These are phyloP conservation scores for Pseudogymnoascus sp. DNA, from an alignment of 2,329 filamentous ascomycete species.

Conservation along the genomic window DNA sequence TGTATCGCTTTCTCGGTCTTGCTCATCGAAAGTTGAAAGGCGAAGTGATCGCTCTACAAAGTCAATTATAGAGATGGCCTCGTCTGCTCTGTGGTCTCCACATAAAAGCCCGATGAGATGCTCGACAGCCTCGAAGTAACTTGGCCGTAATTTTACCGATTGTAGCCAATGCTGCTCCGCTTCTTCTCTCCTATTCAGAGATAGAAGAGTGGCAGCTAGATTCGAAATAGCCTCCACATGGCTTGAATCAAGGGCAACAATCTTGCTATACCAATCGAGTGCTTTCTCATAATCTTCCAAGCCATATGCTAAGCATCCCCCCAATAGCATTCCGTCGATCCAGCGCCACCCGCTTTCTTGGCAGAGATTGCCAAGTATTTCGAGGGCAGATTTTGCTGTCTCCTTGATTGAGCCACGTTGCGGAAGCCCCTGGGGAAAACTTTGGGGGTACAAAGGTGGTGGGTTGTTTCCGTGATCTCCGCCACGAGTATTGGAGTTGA, in stretches of 20 bases:
- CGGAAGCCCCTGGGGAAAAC: not conserved
- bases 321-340: conserved; percentile 87
- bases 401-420: conserved; percentile 8
- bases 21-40: conserved; percentile 38
- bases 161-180: conserved; percentile 80
- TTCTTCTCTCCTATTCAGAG: conserved; percentile 73
- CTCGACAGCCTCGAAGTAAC: conserved; percentile 90
- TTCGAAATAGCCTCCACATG: conserved; percentile 94
- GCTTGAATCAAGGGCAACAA: conserved; percentile 47
- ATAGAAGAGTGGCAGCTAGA: conserved; percentile 80
- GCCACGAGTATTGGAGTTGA: not conserved
- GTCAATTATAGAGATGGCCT: conserved; percentile 82
- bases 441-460: not conserved
- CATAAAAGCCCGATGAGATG: conserved; percentile 87
- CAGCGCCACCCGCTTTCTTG: conserved; percentile 78
- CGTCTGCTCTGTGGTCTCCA: conserved; percentile 68
- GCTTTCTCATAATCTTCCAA: conserved; percentile 77
- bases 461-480: not conserved
- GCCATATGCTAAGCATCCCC: conserved; percentile 86
- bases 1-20: conserved; percentile 52
- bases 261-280: conserved; percentile 65
- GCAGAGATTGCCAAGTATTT: conserved; percentile 67
- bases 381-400: conserved; percentile 58
- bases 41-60: conserved; percentile 72
- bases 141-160: conserved; percentile 76